Evolutionary conservation across 148 eudicot species (phyloP).

Genomic region (Camellia granthamiana): DNA sequence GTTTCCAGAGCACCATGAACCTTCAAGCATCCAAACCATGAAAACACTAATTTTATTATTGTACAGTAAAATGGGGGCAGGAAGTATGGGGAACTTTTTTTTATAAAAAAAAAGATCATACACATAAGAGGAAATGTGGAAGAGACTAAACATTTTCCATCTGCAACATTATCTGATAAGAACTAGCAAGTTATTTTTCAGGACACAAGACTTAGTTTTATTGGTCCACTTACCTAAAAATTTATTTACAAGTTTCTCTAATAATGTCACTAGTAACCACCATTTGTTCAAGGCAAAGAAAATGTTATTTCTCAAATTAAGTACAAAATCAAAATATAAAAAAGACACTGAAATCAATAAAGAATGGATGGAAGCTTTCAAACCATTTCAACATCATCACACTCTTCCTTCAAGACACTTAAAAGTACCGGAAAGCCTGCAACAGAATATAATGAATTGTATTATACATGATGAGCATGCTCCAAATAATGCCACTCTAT

Average conservation of each 20-base stretch:
- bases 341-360: conserved; percentile 5
- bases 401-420: conserved; percentile 86
- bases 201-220: neutral
- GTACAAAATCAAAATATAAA: neutral
- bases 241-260: neutral
- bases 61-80: neutral
- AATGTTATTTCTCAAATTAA: neutral
- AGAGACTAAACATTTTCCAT: neutral
- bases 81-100: neutral
- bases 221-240: no score
- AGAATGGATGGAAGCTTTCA: conserved; percentile 17
- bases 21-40: conserved; percentile 31
- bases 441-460: conserved; percentile 15
- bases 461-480: neutral
- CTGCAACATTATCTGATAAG: neutral
- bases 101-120: no score
- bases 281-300: neutral
- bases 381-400: conserved; percentile 97
- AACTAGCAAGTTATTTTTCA: neutral
- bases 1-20: conserved; percentile 96
- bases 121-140: neutral
- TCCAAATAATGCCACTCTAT: neutral
- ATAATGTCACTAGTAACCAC: neutral
- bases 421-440: conserved; percentile 85
- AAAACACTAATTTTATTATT: no score